A percentile compares a stretch with the other conserved stretches of the same genome.
These are phyloP conservation scores for Pyrrhoderma lamaoense DNA, from an alignment of 1,284 basidiomycete species.

Conservation along the genomic window DNA sequence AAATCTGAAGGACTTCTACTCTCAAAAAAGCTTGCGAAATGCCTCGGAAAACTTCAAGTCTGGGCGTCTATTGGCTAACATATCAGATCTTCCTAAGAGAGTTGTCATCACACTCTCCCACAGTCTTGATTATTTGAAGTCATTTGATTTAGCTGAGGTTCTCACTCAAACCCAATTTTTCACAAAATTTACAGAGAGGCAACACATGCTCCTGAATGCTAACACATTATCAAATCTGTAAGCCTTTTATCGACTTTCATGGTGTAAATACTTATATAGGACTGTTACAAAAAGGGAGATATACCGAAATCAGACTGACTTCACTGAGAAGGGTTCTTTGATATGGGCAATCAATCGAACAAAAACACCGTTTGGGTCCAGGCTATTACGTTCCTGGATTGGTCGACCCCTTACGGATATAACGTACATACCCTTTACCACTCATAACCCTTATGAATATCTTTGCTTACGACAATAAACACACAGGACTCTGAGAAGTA, in stretches of 20 bases:
- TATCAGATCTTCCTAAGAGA: slow-evolving; percentile 66
- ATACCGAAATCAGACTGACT: slow-evolving; percentile 85
- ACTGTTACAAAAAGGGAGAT: too few relatives aligned
- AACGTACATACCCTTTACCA: slow-evolving; percentile 35
- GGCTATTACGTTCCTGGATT: slow-evolving; percentile 82
- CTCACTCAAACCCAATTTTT: slow-evolving; percentile 75
- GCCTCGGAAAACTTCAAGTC: slow-evolving; percentile 43
- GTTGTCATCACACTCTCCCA: slow-evolving; percentile 75
- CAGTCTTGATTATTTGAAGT: slow-evolving; percentile 67
- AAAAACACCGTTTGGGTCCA: slow-evolving; percentile 81
- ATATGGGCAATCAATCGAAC: slow-evolving; percentile 85
- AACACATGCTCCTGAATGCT: slow-evolving; percentile 84
- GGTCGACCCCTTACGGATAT: slow-evolving; percentile 78
- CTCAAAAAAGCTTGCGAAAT: slow-evolving; percentile 35
- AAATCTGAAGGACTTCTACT: slow-evolving; percentile 68
- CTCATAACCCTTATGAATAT: neutral
- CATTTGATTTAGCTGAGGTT: slow-evolving; percentile 71
- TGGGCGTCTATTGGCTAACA: slow-evolving; percentile 55
- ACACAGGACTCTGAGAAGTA: slow-evolving; percentile 59
- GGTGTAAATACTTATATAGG: too few relatives aligned
- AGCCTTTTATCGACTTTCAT: too few relatives aligned
- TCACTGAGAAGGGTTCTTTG: slow-evolving; percentile 67
- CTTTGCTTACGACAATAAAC: too few relatives aligned
- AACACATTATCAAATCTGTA: slow-evolving; percentile 84
- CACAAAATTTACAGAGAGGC: slow-evolving; percentile 66